These are phyloP conservation scores for Saturnispora saitoi DNA, from an alignment of 805 yeast species.

Conservation along the genomic window DNA sequence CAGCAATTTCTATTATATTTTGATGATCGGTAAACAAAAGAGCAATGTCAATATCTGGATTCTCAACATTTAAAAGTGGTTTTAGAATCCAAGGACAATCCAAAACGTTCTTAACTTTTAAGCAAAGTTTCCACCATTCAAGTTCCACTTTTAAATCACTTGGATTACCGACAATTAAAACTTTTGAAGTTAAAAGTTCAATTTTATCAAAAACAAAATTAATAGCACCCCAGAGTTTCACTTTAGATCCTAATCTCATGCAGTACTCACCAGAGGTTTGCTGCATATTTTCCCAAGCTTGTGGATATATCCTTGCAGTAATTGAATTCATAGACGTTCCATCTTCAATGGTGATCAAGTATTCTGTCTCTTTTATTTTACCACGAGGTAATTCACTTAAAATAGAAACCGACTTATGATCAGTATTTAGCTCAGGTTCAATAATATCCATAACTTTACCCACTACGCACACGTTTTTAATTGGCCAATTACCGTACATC, in stretches of 20 bases:
- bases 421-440: neutral
- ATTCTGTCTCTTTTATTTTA: conserved; percentile 2
- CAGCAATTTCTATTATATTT: neutral
- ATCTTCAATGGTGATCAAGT: conserved; percentile 8
- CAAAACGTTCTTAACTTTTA: conserved; percentile 17
- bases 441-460: conserved; percentile 22
- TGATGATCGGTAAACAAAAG: neutral
- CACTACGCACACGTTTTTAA: conserved; percentile 26
- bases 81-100: neutral
- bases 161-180: conserved; percentile 19
- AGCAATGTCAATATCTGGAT: conserved; percentile 1
- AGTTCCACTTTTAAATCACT: conserved; percentile 25
- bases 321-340: conserved; percentile 3
- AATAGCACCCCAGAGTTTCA: conserved; percentile 1
- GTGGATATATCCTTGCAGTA: neutral
- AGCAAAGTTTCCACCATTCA: conserved; percentile 29
- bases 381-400: neutral
- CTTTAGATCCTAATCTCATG: conserved; percentile 3
- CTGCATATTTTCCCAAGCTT: conserved; percentile 1
- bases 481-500: conserved; percentile 37
- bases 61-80: neutral
- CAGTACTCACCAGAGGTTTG: neutral
- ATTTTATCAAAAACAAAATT: conserved; percentile 1
- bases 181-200: conserved; percentile 27
- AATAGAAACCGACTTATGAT: neutral